Base-by-base conservation (phyloP, 495 filamentous ascomycete species). In the Penicillium macrosclerotiorum region DNA sequence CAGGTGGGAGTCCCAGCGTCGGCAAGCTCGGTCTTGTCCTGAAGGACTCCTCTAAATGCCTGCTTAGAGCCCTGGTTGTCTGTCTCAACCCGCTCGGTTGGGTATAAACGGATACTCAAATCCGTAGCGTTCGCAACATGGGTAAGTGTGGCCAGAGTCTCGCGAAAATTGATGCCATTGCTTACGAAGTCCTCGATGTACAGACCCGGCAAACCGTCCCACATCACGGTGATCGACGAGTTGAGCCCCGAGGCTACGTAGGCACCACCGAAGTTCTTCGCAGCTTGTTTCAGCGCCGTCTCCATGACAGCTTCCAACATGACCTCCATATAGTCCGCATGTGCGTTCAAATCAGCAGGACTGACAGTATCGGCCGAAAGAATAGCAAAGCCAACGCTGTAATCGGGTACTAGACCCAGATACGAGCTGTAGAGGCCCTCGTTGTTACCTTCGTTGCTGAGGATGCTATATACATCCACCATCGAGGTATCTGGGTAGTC, bases 401-500 rank as follows among this genome's bases (percentile, higher is more conserved):
- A 78, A 57, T 79, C 75, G 0, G 76, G 75, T 16, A 75, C 55
- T 1, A 80, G 56, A 2, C 61, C 68, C 5, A 80, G 25, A 11
- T 70, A 49, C 27, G 68, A 64, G 52, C 72, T 69, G 55, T 80
- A 82, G 1, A 55, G 44, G 33, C 50, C 43, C 8, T 55, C 43
- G 37, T 73, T 68, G 18, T 71, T 69, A 9, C 51, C 54, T 18
- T 54, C 45, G 37, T 74, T 73, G 23, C 76, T 77, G 30, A 55
- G 47, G 30, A 76, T 69, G 20, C 69, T 77, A 61, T 79, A 80
- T 23, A 77, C 55, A 23, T 80, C 75, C 11, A 76, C 52, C 14
- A 75, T 55, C 8, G 60, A 61, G n/a, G 51, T 57, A 8, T 57
- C 44, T 3, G 60, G 58, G 36, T 60, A 64, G 11, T 46, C 32